phyloP scores from a whole-genome alignment of 2,329 filamentous ascomycete genomes.

The Sporothrix brunneoviolacea region DNA sequence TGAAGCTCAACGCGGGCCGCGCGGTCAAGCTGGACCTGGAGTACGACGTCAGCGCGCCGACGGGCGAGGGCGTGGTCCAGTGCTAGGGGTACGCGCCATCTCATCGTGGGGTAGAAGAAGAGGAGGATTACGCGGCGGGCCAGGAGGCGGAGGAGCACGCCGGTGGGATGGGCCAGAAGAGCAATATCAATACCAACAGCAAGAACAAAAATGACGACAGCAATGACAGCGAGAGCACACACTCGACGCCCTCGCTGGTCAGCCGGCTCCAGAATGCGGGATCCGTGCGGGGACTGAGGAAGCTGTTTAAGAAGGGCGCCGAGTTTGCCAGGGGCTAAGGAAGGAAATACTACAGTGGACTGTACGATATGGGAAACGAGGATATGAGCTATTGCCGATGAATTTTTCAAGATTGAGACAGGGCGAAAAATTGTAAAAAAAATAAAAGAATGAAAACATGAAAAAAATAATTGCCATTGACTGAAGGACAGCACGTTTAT shows the following conservation, averaged over 20 bases:
- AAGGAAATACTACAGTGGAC: too few relatives aligned
- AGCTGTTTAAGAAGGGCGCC: background rate
- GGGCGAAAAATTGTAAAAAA: background rate
- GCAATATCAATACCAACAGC: background rate
- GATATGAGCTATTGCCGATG: too few relatives aligned
- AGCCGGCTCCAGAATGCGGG: background rate
- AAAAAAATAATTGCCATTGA: too few relatives aligned
- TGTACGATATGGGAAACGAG: too few relatives aligned
- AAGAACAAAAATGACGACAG: background rate
- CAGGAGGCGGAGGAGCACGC: background rate
- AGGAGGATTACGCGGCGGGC: background rate
- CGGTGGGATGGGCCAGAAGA: background rate
- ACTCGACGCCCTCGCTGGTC: too few relatives aligned
- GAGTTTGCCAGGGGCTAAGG: too few relatives aligned
- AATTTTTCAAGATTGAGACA: too few relatives aligned
- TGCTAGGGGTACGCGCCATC: slow-evolving; percentile 13
- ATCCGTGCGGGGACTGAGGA: background rate
- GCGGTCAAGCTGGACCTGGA: slow-evolving; percentile 52
- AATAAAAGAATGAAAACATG: background rate
- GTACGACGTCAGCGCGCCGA: slow-evolving; percentile 54
- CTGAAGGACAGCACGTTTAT: too few relatives aligned
- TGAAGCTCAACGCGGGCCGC: slow-evolving; percentile 50
- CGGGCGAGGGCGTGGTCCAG: slow-evolving; percentile 34
- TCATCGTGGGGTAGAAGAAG: background rate
- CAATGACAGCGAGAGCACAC: too few relatives aligned